Evolutionary conservation across 805 yeast species (phyloP), one percentile per base, ranked within the genome.

Genomic region (Priceomyces fermenticarens): DNA sequence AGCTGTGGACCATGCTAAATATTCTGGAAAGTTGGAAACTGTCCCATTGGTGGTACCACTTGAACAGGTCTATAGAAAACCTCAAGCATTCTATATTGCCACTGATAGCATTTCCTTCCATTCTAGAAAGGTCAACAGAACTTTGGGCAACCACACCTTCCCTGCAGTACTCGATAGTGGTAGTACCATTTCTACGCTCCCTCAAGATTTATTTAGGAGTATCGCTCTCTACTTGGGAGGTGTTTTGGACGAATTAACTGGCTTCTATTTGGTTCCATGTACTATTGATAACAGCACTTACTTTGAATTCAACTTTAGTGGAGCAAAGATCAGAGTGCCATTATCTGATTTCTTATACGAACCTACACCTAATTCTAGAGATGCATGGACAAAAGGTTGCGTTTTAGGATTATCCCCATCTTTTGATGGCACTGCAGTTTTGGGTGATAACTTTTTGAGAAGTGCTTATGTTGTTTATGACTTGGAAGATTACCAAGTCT

Each of bases 381-480:
- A 20, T 8, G 4, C 25, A 20, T 20, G 25, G 25, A 20, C 25
- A 20, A 20, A 20, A 4, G 25, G 25, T 4, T 66, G 72, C 46
- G 47, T 45, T 36, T 54, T 65, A 43, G 65, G 67, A 3, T 48
- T 63, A 13, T 38, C 57, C 20, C 49, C 44, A 10, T 60, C 56
- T 40, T 11, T 26, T 13, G 27, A 32, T 10, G 30, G 33, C 38
- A 50, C 51, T 40, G 50, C 64, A 12, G 68, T 81, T 40, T 65
- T 85, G 29, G 93, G 93, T 10, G 89, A 83, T 54, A 73, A 76
- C 35, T 76, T 85, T 54, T 61, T 85, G 47, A 69, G 86, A 40
- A 72, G 76, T 42, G 81, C 83, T 2, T 84, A 82, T 57, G 70
- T 80, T 20, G 87, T 81, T n/a, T 81, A 75, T 58, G 84, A 85